Evolutionary conservation across 495 filamentous ascomycete species (phyloP), one percentile per base, ranked within the genome.

Genomic region (Barbatosphaeria neglecta): DNA sequence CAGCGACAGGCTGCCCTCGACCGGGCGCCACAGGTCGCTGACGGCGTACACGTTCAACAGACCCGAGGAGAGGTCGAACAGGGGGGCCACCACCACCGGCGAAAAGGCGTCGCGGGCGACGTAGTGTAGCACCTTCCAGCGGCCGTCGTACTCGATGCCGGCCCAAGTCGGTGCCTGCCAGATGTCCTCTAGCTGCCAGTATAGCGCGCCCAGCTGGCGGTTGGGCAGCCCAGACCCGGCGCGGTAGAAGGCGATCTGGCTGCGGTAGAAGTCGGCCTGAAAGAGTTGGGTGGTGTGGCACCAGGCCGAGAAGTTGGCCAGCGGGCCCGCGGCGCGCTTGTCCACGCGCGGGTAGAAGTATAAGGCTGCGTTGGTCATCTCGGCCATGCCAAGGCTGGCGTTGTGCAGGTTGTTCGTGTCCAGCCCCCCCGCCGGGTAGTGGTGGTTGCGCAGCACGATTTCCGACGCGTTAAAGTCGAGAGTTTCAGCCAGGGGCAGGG

Each of bases 101-200:
- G 76, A 59, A 55, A 79, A 85, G 37, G 82, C 72, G 41, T 84
- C 79, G 44, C 73, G 74, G 1, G 73, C 74, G 0, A 67, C 62
- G 35, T 82, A 77, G 50, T 83, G 78, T 22, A 83, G 63, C 4
- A 80, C 69, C 53, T 84, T 83, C 79, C 78, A 83, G 4, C 81
- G 67, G 2, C 80, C 80, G 48, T 74, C 72, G 43, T 77, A 80
- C 60, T 82, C 79, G 41, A 81, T 77, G 0, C 77, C 65, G 47
- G 81, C 76, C 80, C 80, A 84, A 0, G 79, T 76, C 0, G 80
- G 80, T 7, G 79, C 80, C 54, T 80, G 76, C 80, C 80, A 83
- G 53, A 82, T 77, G 59, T 83, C 81, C 49, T 84, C 76, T 1
- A 84, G 62, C 56, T 84, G 80, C 81, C 81, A 84, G 56, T 84